Base-by-base conservation (phyloP, 2,329 filamentous ascomycete species). In the Aureobasidium subglaciale region DNA sequence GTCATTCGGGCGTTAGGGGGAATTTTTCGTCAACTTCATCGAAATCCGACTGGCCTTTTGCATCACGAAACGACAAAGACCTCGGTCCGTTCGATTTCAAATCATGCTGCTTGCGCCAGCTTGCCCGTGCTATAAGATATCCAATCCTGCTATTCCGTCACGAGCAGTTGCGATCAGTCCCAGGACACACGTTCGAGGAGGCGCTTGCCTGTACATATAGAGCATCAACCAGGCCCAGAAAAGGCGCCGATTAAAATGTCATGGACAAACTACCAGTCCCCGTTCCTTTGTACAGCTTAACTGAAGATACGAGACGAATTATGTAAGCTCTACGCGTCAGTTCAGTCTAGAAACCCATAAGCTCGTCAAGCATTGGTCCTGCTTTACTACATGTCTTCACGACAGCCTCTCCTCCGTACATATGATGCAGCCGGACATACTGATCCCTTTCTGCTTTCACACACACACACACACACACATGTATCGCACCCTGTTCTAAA, bases 1-100 rank as follows among this genome's bases (percentile, higher is more conserved):
- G 24, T 38, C n/a, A 38, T 48, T n/a, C n/a, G 10, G 55, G 45
- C 55, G 55, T 56, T 53, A 42, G 13, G 35, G 46, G 46, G 34
- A 24, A n/a, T n/a, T n/a, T n/a, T n/a, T 42, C 22, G 25, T 48
- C 43, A 5, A 48, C 29, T 25, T 34, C 35, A 48, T 30, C 18
- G 13, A 13, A 25, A n/a, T 16, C 10, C 20, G 11, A 25, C 24
- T 29, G 18, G 18, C 43, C 13, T 11, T 18, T 30, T 34, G 27
- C 16, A 45, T 45, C 6, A n/a, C n/a, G 42, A 45, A 45, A 45
- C 42, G 27, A 45, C n/a, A 6, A 45, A 45, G 42, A 45, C 42
- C 30, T 32, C 11, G 11, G 16, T 45, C 18, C 10, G 5, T 27
- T 45, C 42, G n/a, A n/a, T 45, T 25, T 27, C 42, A 45, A 22